A percentile compares a stretch with the other conserved stretches of the same genome.
phyloP scores from a whole-genome alignment of 306 rosid species.

The Abrus pulchellus region DNA sequence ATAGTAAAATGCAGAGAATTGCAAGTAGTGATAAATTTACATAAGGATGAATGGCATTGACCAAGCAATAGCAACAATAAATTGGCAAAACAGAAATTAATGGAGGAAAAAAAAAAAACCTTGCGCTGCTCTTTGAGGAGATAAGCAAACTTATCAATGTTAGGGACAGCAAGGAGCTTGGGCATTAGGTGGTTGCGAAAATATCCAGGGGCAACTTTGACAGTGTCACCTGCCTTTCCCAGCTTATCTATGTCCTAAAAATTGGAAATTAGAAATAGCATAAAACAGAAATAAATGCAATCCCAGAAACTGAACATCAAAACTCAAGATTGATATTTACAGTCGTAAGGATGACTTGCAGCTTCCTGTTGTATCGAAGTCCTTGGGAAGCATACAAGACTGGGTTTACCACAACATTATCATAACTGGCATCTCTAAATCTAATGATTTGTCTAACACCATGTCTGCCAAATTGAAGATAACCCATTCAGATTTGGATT shows the following conservation, averaged over 20 bases:
- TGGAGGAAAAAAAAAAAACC: slow-evolving; percentile 46
- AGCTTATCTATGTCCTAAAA: slow-evolving; percentile 78
- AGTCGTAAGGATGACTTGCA: slow-evolving; percentile 86
- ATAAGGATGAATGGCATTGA: slow-evolving; percentile 28
- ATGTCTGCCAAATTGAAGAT: slow-evolving; percentile 68
- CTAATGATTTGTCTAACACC: slow-evolving; percentile 64
- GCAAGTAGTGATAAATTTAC: slow-evolving; percentile 12
- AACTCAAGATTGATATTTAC: slow-evolving; percentile 48
- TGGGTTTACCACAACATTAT: slow-evolving; percentile 64
- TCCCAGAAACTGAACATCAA: slow-evolving; percentile 15
- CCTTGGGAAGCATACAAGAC: slow-evolving; percentile 76
- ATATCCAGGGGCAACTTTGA: slow-evolving; percentile 92
- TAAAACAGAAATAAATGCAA: background rate
- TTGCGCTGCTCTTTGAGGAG: slow-evolving; percentile 79
- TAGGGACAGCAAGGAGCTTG: slow-evolving; percentile 89
- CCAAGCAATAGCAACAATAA: background rate
- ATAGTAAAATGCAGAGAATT: slow-evolving; percentile 3
- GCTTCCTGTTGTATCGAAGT: slow-evolving; percentile 70
- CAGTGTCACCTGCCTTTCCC: slow-evolving; percentile 87
- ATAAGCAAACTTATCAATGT: slow-evolving; percentile 84
- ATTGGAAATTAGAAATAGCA: slow-evolving; percentile 33
- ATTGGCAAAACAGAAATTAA: slow-evolving; percentile 2
- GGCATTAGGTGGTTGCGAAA: slow-evolving; percentile 98
- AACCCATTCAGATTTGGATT: slow-evolving; percentile 58
- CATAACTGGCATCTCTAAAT: slow-evolving; percentile 56